A percentile compares a stretch with the other conserved stretches of the same genome.
Conservation (phyloP, 2,329 filamentous ascomycete species). For the Sclerotinia sclerotiorum region DNA sequence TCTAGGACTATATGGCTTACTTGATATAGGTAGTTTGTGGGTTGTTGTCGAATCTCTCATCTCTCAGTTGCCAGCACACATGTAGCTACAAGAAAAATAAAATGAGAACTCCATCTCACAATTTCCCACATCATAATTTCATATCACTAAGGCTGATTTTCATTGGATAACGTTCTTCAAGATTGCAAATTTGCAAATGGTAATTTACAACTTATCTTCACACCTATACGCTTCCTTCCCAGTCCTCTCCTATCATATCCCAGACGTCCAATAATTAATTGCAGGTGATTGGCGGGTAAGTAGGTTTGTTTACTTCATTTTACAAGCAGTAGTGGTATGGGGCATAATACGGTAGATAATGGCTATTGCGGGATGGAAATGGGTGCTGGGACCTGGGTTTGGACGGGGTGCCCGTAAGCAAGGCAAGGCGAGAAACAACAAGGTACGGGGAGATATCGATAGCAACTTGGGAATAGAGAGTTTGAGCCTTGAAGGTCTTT, state of each 20-base stretch:
- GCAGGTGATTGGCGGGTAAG: background rate
- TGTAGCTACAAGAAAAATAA: background rate
- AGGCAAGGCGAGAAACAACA: constrained; percentile 1
- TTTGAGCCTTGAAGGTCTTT: background rate
- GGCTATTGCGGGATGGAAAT: constrained; percentile 19
- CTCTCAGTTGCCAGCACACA: constrained; percentile 11
- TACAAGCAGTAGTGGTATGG: constrained; percentile 18
- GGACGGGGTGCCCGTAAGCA: constrained; percentile 19
- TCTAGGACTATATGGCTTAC: background rate
- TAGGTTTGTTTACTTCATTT: constrained; percentile 20
- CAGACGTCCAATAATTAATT: background rate
- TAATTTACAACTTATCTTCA: constrained; percentile 14
- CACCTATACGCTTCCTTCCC: no score
- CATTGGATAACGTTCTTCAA: background rate
- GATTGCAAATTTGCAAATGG: constrained; percentile 13
- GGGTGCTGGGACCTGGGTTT: background rate
- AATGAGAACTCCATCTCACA: constrained; percentile 15
- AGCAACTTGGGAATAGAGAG: background rate
- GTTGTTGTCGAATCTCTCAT: constrained; percentile 1
- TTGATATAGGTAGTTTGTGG: background rate
- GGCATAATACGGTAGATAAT: constrained; percentile 12
- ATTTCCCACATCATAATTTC: constrained; percentile 15
- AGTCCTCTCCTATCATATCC: background rate
- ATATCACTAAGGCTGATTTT: background rate
- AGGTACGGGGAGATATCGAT: constrained; percentile 11